Evolutionary conservation across 371 early-diverging fungal species (phyloP).

Genomic region (Apophysomyces variabilis): DNA sequence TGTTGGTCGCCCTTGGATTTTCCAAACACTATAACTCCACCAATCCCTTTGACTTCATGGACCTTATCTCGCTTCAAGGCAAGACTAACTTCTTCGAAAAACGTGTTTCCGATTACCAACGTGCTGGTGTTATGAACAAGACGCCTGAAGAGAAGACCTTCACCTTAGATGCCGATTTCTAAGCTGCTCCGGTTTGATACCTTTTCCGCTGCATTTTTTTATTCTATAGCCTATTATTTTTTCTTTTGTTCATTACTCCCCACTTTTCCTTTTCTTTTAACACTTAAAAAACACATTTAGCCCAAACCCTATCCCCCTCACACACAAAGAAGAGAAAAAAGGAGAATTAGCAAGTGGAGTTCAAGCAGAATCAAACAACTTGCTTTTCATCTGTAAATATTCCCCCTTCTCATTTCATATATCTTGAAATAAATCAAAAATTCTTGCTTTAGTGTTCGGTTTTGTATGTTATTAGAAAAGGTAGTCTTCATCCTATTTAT

Average conservation of each 20-base stretch:
- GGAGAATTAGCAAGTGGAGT: slow-evolving; percentile 2
- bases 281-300: neutral
- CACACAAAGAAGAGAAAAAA: neutral
- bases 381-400: slow-evolving; percentile 7
- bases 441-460: neutral
- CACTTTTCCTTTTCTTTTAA: neutral
- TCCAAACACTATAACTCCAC: slow-evolving; percentile 87
- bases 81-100: slow-evolving; percentile 99
- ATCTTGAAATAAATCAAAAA: neutral
- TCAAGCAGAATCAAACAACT: neutral
- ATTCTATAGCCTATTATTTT: neutral
- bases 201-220: neutral
- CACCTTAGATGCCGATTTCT: slow-evolving; percentile 86
- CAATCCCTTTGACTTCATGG: slow-evolving; percentile 99
- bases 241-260: slow-evolving; percentile 9
- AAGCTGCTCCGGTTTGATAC: slow-evolving; percentile 24
- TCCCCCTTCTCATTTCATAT: neutral
- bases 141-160: slow-evolving; percentile 72
- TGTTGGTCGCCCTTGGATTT: slow-evolving; percentile 93
- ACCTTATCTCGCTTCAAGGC: slow-evolving; percentile 98
- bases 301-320: neutral
- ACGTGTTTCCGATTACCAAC: slow-evolving; percentile 99
- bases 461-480: slow-evolving; percentile 19
- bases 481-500: slow-evolving; percentile 68
- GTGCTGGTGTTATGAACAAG: slow-evolving; percentile 94